These are phyloP conservation scores for Mycena alexandri DNA, from an alignment of 768 basidiomycete species.

Conservation along the genomic window DNA sequence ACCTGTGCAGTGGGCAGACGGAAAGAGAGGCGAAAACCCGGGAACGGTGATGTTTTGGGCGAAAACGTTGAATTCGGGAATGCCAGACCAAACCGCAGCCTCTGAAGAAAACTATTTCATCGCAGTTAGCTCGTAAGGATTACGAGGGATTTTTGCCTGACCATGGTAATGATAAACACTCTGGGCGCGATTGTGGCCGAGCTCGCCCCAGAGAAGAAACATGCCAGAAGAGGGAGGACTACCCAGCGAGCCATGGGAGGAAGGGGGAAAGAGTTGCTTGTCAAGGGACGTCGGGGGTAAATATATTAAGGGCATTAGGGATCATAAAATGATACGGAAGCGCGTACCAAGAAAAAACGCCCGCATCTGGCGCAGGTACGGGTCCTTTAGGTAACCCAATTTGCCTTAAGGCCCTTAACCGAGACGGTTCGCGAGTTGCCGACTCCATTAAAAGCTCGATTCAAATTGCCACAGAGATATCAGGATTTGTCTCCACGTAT, in stretches of 20 bases:
- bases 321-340: conserved; percentile 9
- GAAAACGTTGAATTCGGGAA: conserved; percentile 42
- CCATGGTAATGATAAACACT: conserved; percentile 36
- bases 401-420: conserved; percentile 12
- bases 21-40: conserved; percentile 54
- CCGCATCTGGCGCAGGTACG: not conserved
- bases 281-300: not conserved
- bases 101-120: conserved; percentile 33
- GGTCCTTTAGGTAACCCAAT: not conserved
- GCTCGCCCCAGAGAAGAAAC: conserved; percentile 24
- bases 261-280: not conserved
- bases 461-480: too few species aligned
- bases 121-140: not conserved
- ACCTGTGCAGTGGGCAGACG: conserved; percentile 51
- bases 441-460: too few species aligned
- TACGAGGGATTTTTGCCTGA: not conserved
- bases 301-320: not conserved
- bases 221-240: conserved; percentile 14
- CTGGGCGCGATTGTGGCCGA: conserved; percentile 20
- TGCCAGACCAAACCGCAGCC: conserved; percentile 29
- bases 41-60: conserved; percentile 52
- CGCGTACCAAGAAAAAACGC: not conserved
- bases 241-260: not conserved
- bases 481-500: too few species aligned
- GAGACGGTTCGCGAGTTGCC: not conserved